phyloP scores from a whole-genome alignment of 1,284 basidiomycete species.

The Rhizoctonia solani region DNA sequence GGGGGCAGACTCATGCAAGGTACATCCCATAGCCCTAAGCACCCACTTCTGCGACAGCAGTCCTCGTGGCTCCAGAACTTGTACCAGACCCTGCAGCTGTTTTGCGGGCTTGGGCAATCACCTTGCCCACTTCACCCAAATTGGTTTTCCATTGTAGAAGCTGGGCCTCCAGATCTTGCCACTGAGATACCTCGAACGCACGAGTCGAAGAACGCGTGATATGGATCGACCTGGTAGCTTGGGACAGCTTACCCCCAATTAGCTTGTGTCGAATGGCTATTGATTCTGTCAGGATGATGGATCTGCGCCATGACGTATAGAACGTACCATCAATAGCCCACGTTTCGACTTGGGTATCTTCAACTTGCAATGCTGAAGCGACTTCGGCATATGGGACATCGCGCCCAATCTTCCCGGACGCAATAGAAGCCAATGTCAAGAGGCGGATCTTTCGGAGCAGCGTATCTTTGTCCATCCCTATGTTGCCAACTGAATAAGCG shows the following conservation, averaged over 20 bases:
- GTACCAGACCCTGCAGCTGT: constrained; percentile 41
- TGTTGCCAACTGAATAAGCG: background rate
- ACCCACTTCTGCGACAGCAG: constrained; percentile 28
- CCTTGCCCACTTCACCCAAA: constrained; percentile 67
- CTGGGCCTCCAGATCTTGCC: constrained; percentile 80
- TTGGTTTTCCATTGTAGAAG: constrained; percentile 80
- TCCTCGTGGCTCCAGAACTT: constrained; percentile 14
- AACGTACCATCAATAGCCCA: constrained; percentile 88
- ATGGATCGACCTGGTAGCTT: constrained; percentile 74
- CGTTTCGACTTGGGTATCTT: constrained; percentile 74
- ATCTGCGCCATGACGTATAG: background rate
- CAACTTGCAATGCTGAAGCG: constrained; percentile 69
- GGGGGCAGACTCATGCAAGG: constrained; percentile 10
- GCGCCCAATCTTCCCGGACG: constrained; percentile 74
- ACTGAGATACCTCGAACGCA: constrained; percentile 77
- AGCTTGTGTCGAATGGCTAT: constrained; percentile 86
- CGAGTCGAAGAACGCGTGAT: constrained; percentile 79
- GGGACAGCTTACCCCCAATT: constrained; percentile 82
- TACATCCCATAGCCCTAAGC: constrained; percentile 5
- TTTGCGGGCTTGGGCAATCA: constrained; percentile 64
- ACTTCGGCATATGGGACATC: constrained; percentile 77
- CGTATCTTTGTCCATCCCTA: constrained; percentile 58
- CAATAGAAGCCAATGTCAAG: constrained; percentile 77
- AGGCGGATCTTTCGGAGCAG: constrained; percentile 83
- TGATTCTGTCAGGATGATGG: background rate